These are phyloP conservation scores for Synchytrium microbalum DNA, from an alignment of 371 early-diverging fungal species.

Conservation along the genomic window DNA sequence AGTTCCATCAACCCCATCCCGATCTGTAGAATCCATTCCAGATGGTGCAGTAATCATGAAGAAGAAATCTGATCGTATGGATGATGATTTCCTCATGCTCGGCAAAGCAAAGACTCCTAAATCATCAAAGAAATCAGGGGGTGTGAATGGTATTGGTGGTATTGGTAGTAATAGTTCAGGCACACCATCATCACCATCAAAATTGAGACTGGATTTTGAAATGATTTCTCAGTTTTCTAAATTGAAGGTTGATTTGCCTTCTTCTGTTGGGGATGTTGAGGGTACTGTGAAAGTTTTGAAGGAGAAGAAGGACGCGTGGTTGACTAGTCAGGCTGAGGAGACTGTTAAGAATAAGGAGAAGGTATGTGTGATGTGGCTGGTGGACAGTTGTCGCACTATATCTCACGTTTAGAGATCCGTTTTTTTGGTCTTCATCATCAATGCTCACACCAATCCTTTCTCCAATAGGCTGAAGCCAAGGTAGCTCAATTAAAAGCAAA, in stretches of 20 bases:
- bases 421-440: background rate
- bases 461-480: no score
- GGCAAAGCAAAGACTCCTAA: conserved; percentile 38
- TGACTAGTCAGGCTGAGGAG: conserved; percentile 65
- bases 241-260: conserved; percentile 76
- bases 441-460: background rate
- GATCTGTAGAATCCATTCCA: conserved; percentile 38
- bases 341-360: conserved; percentile 79
- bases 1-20: conserved; percentile 12
- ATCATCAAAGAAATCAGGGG: background rate
- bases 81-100: conserved; percentile 62
- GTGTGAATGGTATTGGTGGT: conserved; percentile 58
- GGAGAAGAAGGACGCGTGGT: conserved; percentile 60
- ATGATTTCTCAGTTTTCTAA: conserved; percentile 74
- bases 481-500: no score
- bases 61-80: conserved; percentile 65
- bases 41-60: conserved; percentile 33
- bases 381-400: conserved; percentile 24
- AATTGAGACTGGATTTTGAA: conserved; percentile 72
- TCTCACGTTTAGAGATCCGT: background rate
- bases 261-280: conserved; percentile 58
- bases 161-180: conserved; percentile 40
- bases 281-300: conserved; percentile 61
- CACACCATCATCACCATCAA: conserved; percentile 16
- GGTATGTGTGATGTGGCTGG: conserved; percentile 65